These are phyloP conservation scores for Gloeopeniophorella convolvens DNA, from an alignment of 768 basidiomycete species.

Conservation along the genomic window DNA sequence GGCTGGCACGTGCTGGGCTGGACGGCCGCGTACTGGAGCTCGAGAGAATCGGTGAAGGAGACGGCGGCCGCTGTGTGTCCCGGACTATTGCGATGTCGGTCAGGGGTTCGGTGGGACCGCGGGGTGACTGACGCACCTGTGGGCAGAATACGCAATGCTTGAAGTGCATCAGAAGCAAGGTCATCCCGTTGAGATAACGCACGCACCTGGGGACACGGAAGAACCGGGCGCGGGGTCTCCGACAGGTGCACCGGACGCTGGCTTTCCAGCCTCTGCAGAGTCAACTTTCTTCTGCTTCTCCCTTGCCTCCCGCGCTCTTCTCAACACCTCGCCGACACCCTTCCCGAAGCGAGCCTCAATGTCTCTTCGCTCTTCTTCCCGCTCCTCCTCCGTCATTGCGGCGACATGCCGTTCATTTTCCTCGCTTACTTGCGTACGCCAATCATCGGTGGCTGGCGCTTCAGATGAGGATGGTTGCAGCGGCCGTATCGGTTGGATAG, in stretches of 20 bases:
- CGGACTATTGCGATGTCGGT: neutral
- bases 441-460: constrained; percentile 25
- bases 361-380: constrained; percentile 55
- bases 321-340: constrained; percentile 56
- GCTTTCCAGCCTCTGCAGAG: neutral
- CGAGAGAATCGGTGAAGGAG: constrained; percentile 38
- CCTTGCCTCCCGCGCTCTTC: constrained; percentile 42
- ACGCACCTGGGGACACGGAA: constrained; percentile 3
- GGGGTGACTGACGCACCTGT: neutral
- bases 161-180: neutral
- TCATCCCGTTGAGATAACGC: neutral
- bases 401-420: constrained; percentile 62
- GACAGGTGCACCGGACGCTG: neutral
- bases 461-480: neutral
- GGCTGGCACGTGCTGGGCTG: constrained; percentile 35
- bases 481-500: constrained; percentile 16
- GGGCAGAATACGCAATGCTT: neutral
- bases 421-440: constrained; percentile 51
- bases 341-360: constrained; percentile 69
- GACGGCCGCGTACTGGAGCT: constrained; percentile 53
- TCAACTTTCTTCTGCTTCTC: constrained; percentile 5
- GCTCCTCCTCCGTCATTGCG: constrained; percentile 65
- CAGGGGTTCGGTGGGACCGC: neutral
- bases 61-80: constrained; percentile 2
- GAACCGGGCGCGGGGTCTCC: neutral